Base-by-base conservation (phyloP, 495 filamentous ascomycete genomes). In the Talaromyces nanjingensis region DNA sequence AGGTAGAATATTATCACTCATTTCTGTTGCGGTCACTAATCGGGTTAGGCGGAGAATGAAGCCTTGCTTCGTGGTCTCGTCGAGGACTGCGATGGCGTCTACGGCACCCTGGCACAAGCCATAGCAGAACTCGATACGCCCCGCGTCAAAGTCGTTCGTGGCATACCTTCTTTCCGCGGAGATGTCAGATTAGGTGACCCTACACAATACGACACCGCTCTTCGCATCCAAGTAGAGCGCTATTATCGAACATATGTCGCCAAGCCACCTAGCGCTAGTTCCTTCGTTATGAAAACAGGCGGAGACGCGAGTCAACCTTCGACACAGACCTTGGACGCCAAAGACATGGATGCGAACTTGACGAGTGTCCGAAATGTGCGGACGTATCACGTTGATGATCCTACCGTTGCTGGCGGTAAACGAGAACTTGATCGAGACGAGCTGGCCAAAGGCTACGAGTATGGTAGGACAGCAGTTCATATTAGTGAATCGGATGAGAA, bases 391-490 rank as follows among this genome's bases (percentile, higher is more conserved):
- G 83, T 98, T 64, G 79, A 84, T 29, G 91, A 97, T 67, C 81
- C 88, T 12, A 77, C 81, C 39, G 87, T 84, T 12, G 84, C 87
- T 2, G 91, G 91, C 33, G 90, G 90, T 4, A 98, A 96, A 75
- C 81, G 82, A 62, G 92, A 97, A 59, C 88, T 99, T 33, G 85
- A 88, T 8, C 85, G 84, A 33, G 92, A 96, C 12, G 87, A 94
- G 37, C 80, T 98, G 39, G 92, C 90, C 37, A 96, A 91, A 70
- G 96, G 96, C 0, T 99, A 94, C 70, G 89, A 91, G 69, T 99
- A 98, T 73, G 96, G 96, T 60, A 83, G 91, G 45, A 97, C 93
- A 1, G 91, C 91, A 1, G 93, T 98, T 1, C 88, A 89, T 65
- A 96, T 99, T 68, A 89, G 83, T 67, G 87, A 90, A 65, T 87